Evolutionary conservation across 306 rosid species (phyloP).

Genomic region (Echinosophora koreensis): DNA sequence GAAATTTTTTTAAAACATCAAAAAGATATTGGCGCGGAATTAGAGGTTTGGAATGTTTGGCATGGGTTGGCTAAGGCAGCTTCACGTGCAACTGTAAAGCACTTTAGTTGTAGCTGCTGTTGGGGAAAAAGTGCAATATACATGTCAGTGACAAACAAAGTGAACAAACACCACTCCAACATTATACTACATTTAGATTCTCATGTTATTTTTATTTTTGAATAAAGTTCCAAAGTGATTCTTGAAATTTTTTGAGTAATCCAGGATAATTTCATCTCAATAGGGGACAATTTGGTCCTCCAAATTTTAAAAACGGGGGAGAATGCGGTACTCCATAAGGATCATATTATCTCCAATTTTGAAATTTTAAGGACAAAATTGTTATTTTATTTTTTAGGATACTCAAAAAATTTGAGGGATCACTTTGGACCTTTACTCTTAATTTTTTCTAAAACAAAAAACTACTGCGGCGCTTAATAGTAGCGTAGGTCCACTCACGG

Average conservation of each 20-base stretch:
- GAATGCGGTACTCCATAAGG: no score
- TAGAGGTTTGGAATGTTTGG: slow-evolving; percentile 40
- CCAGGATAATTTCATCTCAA: no score
- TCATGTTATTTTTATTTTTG: not conserved
- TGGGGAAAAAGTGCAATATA: slow-evolving; percentile 11
- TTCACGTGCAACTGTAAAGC: slow-evolving; percentile 38
- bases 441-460: no score
- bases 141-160: slow-evolving; percentile 36
- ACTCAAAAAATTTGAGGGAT: no score
- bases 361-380: no score
- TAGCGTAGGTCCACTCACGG: slow-evolving; percentile 43
- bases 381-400: no score
- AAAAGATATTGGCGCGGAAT: slow-evolving; percentile 21
- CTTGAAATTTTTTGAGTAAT: no score
- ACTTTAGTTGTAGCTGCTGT: slow-evolving; percentile 27
- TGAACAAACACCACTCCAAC: not conserved
- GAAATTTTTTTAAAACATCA: not conserved
- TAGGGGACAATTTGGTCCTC: no score
- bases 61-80: not conserved
- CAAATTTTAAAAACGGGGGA: no score
- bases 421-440: no score
- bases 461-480: not conserved
- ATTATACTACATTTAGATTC: slow-evolving; percentile 23
- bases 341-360: no score
- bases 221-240: no score